These are phyloP conservation scores for Talaromyces liani DNA, from an alignment of 495 filamentous ascomycete genomes.

Conservation along the genomic window DNA sequence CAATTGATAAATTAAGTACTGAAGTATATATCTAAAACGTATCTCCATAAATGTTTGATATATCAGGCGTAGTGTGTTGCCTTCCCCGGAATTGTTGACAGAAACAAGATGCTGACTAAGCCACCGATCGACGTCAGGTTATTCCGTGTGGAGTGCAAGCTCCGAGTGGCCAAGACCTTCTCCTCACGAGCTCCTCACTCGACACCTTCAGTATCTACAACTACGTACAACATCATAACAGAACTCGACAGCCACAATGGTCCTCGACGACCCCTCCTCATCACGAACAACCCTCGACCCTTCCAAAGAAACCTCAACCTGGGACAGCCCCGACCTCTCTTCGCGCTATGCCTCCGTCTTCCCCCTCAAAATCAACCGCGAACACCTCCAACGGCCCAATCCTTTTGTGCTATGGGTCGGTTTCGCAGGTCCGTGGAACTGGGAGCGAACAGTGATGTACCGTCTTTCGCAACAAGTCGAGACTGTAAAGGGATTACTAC, in stretches of 20 bases:
- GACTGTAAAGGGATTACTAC: conserved; percentile 13
- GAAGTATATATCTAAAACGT: no score
- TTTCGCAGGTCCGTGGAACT: conserved; percentile 21
- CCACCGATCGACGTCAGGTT: conserved; percentile 2
- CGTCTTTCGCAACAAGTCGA: conserved; percentile 14
- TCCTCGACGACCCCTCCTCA: not conserved
- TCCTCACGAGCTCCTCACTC: not conserved
- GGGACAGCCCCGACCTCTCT: conserved; percentile 7
- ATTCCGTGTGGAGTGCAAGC: not conserved
- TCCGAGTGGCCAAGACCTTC: not conserved
- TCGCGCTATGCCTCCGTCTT: conserved; percentile 4
- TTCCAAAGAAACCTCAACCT: conserved; percentile 1
- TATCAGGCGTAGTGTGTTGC: not conserved
- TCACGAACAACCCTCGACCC: conserved; percentile 1
- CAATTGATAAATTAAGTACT: not conserved
- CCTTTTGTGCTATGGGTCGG: conserved; percentile 22
- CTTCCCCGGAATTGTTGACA: not conserved
- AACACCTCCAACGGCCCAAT: conserved; percentile 9
- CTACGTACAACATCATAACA: not conserved
- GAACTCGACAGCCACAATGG: not conserved
- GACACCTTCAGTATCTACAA: not conserved
- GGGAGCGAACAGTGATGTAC: conserved; percentile 10
- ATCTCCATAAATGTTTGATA: no score
- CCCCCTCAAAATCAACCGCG: conserved; percentile 1
- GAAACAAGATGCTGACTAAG: conserved; percentile 2